These are phyloP conservation scores for Tilletia setariae DNA, from an alignment of 1,284 basidiomycete species.

Conservation along the genomic window DNA sequence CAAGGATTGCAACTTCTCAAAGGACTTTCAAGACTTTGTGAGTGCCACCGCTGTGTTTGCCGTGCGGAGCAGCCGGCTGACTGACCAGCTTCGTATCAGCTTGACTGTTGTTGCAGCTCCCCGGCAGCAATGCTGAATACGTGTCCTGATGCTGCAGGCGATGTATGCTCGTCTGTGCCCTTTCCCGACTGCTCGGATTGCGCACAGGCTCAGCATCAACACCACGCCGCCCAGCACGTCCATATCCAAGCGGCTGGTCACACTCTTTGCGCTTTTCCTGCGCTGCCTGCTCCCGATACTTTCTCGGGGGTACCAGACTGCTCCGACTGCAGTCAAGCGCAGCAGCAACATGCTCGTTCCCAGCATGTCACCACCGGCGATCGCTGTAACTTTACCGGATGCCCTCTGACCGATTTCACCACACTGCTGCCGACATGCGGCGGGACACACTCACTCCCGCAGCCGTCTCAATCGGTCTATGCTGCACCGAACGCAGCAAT, in stretches of 20 bases:
- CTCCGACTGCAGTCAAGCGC: background rate
- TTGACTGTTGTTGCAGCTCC: conserved; percentile 7
- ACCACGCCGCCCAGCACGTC: background rate
- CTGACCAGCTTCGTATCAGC: no score
- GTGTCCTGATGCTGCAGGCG: background rate
- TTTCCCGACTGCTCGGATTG: conserved; percentile 3
- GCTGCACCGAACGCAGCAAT: no score
- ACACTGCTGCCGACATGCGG: no score
- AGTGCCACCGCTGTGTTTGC: no score
- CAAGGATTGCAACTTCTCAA: background rate
- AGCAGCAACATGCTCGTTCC: background rate
- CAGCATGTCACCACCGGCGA: background rate
- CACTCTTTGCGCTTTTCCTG: background rate
- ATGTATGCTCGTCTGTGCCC: background rate
- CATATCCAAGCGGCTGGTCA: background rate
- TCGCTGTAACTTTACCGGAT: background rate
- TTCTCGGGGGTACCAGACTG: background rate
- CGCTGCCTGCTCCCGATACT: background rate
- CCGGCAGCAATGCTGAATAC: background rate
- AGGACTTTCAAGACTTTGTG: conserved; percentile 2
- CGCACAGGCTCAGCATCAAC: background rate
- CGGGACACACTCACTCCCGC: no score
- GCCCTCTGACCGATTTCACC: background rate
- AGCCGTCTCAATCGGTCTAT: no score
- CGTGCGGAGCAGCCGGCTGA: no score